Evolutionary conservation across 1,284 basidiomycete genomes (phyloP), one percentile per base, ranked within the genome.

Genomic region (Naganishia sp.): DNA sequence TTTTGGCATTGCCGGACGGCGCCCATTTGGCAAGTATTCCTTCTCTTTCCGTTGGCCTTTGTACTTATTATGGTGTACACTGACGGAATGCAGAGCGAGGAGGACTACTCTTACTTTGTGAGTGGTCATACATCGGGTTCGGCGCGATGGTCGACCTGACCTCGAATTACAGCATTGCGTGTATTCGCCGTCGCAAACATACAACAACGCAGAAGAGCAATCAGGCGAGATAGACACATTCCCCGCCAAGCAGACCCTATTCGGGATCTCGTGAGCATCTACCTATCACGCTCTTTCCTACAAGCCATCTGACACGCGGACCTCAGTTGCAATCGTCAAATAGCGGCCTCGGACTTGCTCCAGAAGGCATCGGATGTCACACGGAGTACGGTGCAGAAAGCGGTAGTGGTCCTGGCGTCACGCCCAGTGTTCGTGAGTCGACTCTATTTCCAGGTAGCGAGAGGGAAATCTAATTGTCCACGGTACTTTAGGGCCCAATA

Each of bases 1-100:
- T 99, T 81, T 84, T 99, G n/a, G 96, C 95, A 0, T 84, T 99
- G 23, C 95, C 95, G 0, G 96, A 99, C 74, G 95, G 95, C 32
- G 94, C 94, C 15, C 95, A 99, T 80, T 79, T 98, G 70, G 92
- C 94, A 73, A 70, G 82, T 75, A 39, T 39, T 39, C 35, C 35
- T 39, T 6, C 35, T 39, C 13, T 39, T 39, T 39, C 35, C 35
- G 10, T 39, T 45, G 23, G 0, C 15, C 7, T 31, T 21, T n/a
- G 41, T 42, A 10, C 17, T 51, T 17, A 41, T 2, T 43, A 9
- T 18, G 5, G 4, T 57, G 28, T 21, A n/a, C 21, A 5, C 46
- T 51, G 2, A 42, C 39, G 41, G 25, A n/a, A 43, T 25, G 21
- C 4, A 92, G 90, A 92, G 89, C 69, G 83, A 88, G 35, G 95